These are phyloP conservation scores for Raffaelea albimanens DNA, from an alignment of 2,329 filamentous ascomycete genomes.

Conservation along the genomic window DNA sequence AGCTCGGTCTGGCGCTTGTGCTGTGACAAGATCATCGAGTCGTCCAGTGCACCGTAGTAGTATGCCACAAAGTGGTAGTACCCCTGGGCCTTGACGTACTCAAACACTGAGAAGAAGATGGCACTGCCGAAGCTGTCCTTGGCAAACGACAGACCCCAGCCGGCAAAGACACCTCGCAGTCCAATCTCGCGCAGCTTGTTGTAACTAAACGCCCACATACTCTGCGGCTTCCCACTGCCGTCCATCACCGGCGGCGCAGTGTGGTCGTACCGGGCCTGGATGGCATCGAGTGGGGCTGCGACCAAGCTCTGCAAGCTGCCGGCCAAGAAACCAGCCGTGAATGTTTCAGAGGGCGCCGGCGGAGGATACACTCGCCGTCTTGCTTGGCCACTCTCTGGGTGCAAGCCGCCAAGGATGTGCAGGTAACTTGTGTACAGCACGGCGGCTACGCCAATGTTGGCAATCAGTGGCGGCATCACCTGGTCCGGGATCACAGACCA, in stretches of 20 bases:
- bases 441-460: slow-evolving; percentile 65
- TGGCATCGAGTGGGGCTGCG: slow-evolving; percentile 65
- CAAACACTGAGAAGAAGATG: slow-evolving; percentile 66
- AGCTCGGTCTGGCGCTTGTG: slow-evolving; percentile 25
- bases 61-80: slow-evolving; percentile 63
- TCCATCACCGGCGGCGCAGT: slow-evolving; percentile 30
- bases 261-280: slow-evolving; percentile 64
- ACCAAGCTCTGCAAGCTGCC: slow-evolving; percentile 61
- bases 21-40: slow-evolving; percentile 31
- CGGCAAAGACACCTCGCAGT: slow-evolving; percentile 61
- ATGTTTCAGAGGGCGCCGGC: slow-evolving; percentile 52
- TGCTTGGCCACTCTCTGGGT: slow-evolving; percentile 50
- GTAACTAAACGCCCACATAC: slow-evolving; percentile 64
- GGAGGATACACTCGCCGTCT: slow-evolving; percentile 61
- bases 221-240: slow-evolving; percentile 33
- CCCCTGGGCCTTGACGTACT: slow-evolving; percentile 65
- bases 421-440: slow-evolving; percentile 70
- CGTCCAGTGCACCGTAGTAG: slow-evolving; percentile 54
- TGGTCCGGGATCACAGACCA: slow-evolving; percentile 68
- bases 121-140: slow-evolving; percentile 63
- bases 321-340: slow-evolving; percentile 60
- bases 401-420: slow-evolving; percentile 55
- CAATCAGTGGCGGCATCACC: slow-evolving; percentile 65
- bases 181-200: slow-evolving; percentile 65
- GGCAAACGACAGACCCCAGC: slow-evolving; percentile 57